Evolutionary conservation across 306 rosid species (phyloP).

Genomic region (Pueraria montana): DNA sequence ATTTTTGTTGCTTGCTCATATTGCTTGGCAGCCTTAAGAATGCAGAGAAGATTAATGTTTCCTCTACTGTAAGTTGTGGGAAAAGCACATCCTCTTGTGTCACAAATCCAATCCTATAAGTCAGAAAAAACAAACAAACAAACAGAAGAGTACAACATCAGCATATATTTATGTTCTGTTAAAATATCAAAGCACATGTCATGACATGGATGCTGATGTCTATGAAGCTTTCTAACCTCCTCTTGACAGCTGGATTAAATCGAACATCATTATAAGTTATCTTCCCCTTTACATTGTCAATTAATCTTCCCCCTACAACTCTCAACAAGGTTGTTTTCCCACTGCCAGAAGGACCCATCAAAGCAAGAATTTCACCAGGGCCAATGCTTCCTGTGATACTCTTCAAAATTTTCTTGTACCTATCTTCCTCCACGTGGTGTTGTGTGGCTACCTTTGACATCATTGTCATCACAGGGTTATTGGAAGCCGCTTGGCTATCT

Average conservation of each 20-base stretch:
- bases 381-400: conserved; percentile 95
- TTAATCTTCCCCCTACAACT: conserved; percentile 88
- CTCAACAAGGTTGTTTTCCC: conserved; percentile 95
- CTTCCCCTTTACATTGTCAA: conserved; percentile 77
- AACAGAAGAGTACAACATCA: background rate
- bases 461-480: conserved; percentile 65
- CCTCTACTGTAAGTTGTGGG: conserved; percentile 93
- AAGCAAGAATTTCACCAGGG: conserved; percentile 92
- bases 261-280: conserved; percentile 81
- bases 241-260: conserved; percentile 75
- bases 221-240: conserved; percentile 62
- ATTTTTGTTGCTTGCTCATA: conserved; percentile 79
- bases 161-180: conserved; percentile 21
- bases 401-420: conserved; percentile 75
- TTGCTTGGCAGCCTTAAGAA: conserved; percentile 78
- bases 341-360: conserved; percentile 99
- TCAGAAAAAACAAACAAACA: background rate
- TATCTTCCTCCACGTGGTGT: conserved; percentile 58
- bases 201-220: conserved; percentile 6
- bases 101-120: conserved; percentile 90
- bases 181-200: conserved; percentile 15
- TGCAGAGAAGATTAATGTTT: conserved; percentile 90
- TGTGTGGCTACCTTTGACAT: conserved; percentile 72
- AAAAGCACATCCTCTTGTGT: conserved; percentile 94
- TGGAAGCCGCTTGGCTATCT: conserved; percentile 55